These are phyloP conservation scores for Macadamia integrifolia DNA, from an alignment of 164 flowering plant genomes.

Conservation along the genomic window DNA sequence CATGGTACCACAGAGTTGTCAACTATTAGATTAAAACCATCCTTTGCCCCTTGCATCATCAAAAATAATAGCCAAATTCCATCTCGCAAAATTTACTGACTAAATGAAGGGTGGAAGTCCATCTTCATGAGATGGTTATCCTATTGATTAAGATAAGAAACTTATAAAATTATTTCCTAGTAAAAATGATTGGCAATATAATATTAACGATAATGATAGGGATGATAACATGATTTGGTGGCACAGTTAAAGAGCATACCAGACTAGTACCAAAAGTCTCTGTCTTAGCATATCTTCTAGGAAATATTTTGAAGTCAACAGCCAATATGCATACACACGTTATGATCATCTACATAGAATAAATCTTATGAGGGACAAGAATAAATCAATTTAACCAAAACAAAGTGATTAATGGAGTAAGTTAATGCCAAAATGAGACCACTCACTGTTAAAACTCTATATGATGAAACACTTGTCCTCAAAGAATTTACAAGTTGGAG, in stretches of 20 bases:
- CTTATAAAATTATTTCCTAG: too few species aligned
- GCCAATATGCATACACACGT: conserved; percentile 89
- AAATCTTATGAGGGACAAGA: conserved; percentile 14
- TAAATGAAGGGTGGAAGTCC: too few species aligned
- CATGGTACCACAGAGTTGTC: too few species aligned
- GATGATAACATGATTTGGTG: not conserved
- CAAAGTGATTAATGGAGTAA: not conserved
- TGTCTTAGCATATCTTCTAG: conserved; percentile 89
- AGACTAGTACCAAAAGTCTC: conserved; percentile 86
- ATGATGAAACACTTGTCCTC: conserved; percentile 54
- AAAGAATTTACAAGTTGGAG: conserved; percentile 17
- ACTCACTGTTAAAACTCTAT: conserved; percentile 67
- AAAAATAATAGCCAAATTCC: too few species aligned
- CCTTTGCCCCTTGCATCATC: too few species aligned
- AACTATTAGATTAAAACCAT: too few species aligned
- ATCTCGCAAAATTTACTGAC: too few species aligned
- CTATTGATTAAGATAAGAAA: too few species aligned
- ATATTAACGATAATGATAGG: not conserved
- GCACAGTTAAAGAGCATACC: conserved; percentile 38
- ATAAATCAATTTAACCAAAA: not conserved
- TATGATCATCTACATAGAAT: conserved; percentile 59
- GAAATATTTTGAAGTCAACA: conserved; percentile 89
- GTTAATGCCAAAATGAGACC: not conserved
- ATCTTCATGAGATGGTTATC: too few species aligned
- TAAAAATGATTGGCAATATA: not conserved